Evolutionary conservation across 2,329 filamentous ascomycete genomes (phyloP).

Genomic region (Pleurostoma richardsiae): DNA sequence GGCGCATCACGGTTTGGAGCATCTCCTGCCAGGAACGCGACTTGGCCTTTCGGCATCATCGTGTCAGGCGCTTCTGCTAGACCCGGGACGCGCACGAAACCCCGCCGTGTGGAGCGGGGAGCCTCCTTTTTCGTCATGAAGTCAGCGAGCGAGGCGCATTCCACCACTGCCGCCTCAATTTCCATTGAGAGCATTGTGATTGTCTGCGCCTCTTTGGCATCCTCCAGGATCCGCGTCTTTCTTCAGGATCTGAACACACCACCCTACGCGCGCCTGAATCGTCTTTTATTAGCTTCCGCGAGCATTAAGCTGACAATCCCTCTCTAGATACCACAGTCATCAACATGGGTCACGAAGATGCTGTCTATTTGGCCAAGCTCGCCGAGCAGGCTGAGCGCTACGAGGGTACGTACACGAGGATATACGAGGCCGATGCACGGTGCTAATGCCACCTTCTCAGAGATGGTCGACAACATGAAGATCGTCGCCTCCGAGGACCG

Average conservation of each 20-base stretch:
- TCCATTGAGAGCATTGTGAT: too few relatives aligned
- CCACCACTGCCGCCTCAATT: not conserved
- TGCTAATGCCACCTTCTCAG: conserved; percentile 38
- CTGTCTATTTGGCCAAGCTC: conserved; percentile 99
- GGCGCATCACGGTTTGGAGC: too few relatives aligned
- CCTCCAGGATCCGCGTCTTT: not conserved
- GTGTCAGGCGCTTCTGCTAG: not conserved
- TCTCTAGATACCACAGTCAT: conserved; percentile 25
- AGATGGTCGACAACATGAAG: conserved; percentile 99
- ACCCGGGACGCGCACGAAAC: conserved; percentile 12
- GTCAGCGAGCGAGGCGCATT: conserved; percentile 18
- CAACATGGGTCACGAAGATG: conserved; percentile 99
- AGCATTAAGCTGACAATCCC: conserved; percentile 15
- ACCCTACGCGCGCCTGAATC: not conserved
- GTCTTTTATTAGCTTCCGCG: not conserved
- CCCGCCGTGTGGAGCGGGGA: conserved; percentile 21
- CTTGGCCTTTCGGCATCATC: too few relatives aligned
- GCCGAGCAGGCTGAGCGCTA: conserved; percentile 99
- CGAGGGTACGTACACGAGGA: conserved; percentile 66
- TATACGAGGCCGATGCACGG: conserved; percentile 3
- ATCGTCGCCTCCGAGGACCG: conserved; percentile 84
- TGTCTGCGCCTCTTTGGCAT: too few relatives aligned
- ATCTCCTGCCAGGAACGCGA: too few relatives aligned
- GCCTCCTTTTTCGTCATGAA: conserved; percentile 20
- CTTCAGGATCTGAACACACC: not conserved